phyloP scores from a whole-genome alignment of 2,329 filamentous ascomycete species.

The Fusarium sacchari region DNA sequence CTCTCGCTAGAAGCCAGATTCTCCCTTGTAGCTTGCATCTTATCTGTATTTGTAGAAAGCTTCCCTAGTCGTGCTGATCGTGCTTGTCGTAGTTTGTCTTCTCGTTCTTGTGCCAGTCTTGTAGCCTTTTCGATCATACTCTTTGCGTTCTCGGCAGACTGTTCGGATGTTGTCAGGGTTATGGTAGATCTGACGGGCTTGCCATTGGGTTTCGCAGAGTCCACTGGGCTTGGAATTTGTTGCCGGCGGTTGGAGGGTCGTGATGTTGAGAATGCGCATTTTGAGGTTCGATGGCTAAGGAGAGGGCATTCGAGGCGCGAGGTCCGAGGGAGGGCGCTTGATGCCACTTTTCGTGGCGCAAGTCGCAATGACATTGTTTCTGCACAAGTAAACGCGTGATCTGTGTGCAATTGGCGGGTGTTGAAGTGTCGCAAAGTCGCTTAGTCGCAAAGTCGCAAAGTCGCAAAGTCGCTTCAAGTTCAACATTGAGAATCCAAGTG shows the following conservation, averaged over 20 bases:
- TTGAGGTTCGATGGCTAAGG: neutral
- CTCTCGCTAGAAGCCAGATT: conserved; percentile 13
- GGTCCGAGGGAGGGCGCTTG: neutral
- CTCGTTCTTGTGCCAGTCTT: neutral
- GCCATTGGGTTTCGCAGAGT: neutral
- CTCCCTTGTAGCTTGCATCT: conserved; percentile 11
- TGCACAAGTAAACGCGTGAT: neutral
- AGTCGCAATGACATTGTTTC: conserved; percentile 5
- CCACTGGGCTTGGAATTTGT: neutral
- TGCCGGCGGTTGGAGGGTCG: neutral
- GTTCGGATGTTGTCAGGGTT: neutral
- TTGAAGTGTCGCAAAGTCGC: neutral
- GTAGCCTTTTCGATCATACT: neutral
- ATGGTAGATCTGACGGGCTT: neutral
- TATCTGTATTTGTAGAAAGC: neutral
- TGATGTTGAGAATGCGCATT: conserved; percentile 20
- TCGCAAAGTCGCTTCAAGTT: neutral
- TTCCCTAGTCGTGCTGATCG: neutral
- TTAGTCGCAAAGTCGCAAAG: neutral
- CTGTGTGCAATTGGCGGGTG: neutral
- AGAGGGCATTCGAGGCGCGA: neutral
- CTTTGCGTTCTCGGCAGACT: neutral
- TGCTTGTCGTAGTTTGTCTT: conserved; percentile 6
- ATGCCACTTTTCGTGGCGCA: neutral
- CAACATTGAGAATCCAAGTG: neutral